Conservation (phyloP, 1,284 basidiomycete species). For the Violaceomyces palustris region DNA sequence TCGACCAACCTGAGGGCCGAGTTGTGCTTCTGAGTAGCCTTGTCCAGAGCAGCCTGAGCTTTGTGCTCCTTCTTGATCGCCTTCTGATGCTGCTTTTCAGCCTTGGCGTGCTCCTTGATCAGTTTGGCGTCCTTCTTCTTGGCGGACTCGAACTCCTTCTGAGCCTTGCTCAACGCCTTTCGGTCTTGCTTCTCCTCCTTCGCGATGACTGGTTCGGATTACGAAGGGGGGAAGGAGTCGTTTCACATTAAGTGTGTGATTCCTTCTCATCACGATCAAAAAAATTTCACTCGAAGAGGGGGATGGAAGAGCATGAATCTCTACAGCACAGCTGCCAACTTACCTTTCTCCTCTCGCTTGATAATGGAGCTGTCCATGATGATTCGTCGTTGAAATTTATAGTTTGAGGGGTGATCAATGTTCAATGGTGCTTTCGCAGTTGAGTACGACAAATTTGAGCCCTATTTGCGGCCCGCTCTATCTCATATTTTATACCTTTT, state of each 20-base stretch:
- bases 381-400: background rate
- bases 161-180: slow-evolving; percentile 12
- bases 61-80: slow-evolving; percentile 26
- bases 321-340: too few species aligned
- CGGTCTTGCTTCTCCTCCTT: slow-evolving; percentile 19
- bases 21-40: slow-evolving; percentile 20
- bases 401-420: too few species aligned
- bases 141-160: slow-evolving; percentile 12
- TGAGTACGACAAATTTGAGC: too few species aligned
- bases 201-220: too few species aligned
- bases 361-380: slow-evolving; percentile 18
- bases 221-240: too few species aligned
- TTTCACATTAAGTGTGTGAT: too few species aligned
- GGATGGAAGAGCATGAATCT: too few species aligned
- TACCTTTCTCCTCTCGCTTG: slow-evolving; percentile 26
- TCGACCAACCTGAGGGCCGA: slow-evolving; percentile 12
- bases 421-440: too few species aligned
- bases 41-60: slow-evolving; percentile 18
- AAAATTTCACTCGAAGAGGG: too few species aligned
- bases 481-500: too few species aligned
- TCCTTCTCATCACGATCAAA: too few species aligned
- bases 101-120: slow-evolving; percentile 11
- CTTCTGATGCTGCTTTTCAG: slow-evolving; percentile 22
- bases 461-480: too few species aligned
- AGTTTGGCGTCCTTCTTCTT: slow-evolving; percentile 18